phyloP scores from a whole-genome alignment of 1,284 basidiomycete species.

The Vanrija sp. region DNA sequence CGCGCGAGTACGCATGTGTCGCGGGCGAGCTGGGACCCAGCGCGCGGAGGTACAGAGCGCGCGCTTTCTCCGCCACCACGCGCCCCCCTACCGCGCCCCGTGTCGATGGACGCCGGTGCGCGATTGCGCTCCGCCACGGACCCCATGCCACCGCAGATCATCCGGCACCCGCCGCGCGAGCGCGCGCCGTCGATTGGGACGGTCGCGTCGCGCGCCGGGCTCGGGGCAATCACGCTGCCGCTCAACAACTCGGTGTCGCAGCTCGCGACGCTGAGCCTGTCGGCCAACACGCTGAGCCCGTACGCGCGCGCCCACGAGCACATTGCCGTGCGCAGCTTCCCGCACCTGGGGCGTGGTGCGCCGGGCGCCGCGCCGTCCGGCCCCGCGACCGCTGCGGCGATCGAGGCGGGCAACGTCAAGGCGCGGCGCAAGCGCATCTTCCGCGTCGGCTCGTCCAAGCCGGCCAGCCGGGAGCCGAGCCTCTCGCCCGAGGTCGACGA shows the following conservation, averaged over 20 bases:
- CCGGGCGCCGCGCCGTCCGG: conserved; percentile 28
- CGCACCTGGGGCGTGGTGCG: conserved; percentile 50
- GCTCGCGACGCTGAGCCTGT: conserved; percentile 73
- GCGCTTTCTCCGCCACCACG: background rate
- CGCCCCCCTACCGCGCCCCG: background rate
- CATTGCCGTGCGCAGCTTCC: conserved; percentile 82
- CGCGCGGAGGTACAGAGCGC: background rate
- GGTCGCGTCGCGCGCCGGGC: background rate
- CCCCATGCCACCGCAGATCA: background rate
- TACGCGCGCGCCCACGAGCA: conserved; percentile 83
- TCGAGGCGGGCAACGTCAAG: conserved; percentile 53
- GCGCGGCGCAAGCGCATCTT: conserved; percentile 73
- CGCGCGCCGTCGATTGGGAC: conserved; percentile 9
- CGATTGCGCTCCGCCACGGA: background rate
- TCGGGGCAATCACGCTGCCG: conserved; percentile 59
- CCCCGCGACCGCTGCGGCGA: conserved; percentile 8
- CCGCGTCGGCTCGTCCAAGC: conserved; percentile 56
- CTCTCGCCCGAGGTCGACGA: conserved; percentile 12
- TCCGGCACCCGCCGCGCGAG: background rate
- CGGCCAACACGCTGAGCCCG: conserved; percentile 84
- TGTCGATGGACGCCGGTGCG: background rate
- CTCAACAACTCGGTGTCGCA: conserved; percentile 75
- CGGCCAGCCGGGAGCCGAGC: background rate
- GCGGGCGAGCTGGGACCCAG: background rate
- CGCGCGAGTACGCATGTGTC: background rate